Evolutionary conservation across 2,329 filamentous ascomycete genomes (phyloP).

Genomic region (Cyanodermella asteris): DNA sequence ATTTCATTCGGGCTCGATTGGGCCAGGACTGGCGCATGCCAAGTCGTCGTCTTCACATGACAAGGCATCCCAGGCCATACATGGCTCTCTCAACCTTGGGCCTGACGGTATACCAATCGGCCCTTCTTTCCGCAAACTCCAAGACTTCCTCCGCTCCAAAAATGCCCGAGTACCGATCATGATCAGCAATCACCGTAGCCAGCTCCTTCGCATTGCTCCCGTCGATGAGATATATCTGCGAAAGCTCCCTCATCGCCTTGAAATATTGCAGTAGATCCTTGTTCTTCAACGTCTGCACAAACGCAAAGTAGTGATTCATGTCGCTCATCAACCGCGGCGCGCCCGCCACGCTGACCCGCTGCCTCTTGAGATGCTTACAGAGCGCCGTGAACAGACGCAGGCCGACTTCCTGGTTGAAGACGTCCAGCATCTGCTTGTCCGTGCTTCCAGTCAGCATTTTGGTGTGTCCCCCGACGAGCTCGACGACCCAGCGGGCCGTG

Average conservation of each 20-base stretch:
- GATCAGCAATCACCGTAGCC: slow-evolving; percentile 83
- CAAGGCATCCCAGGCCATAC: slow-evolving; percentile 74
- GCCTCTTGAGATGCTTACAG: slow-evolving; percentile 93
- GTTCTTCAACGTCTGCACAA: slow-evolving; percentile 63
- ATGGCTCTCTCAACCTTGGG: slow-evolving; percentile 82
- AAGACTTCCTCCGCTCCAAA: slow-evolving; percentile 94
- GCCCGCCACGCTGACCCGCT: slow-evolving; percentile 73
- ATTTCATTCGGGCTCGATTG: too few species aligned
- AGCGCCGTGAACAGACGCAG: slow-evolving; percentile 75
- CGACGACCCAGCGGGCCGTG: slow-evolving; percentile 61
- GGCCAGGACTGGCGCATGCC: too few species aligned
- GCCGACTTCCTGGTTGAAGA: slow-evolving; percentile 95
- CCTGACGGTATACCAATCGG: slow-evolving; percentile 86
- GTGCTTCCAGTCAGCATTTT: slow-evolving; percentile 85
- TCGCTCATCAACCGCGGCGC: slow-evolving; percentile 87
- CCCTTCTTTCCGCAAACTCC: slow-evolving; percentile 81
- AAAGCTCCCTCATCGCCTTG: slow-evolving; percentile 70
- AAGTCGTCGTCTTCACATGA: too few species aligned
- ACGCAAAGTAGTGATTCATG: slow-evolving; percentile 82
- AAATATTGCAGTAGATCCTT: slow-evolving; percentile 75
- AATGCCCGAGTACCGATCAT: slow-evolving; percentile 71
- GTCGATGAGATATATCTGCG: slow-evolving; percentile 88
- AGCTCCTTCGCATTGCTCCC: slow-evolving; percentile 76
- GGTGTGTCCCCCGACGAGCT: slow-evolving; percentile 72
- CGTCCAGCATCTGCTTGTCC: slow-evolving; percentile 93